Evolutionary conservation across 345 rosid genomes (phyloP).

Genomic region (Turnera subulata): DNA sequence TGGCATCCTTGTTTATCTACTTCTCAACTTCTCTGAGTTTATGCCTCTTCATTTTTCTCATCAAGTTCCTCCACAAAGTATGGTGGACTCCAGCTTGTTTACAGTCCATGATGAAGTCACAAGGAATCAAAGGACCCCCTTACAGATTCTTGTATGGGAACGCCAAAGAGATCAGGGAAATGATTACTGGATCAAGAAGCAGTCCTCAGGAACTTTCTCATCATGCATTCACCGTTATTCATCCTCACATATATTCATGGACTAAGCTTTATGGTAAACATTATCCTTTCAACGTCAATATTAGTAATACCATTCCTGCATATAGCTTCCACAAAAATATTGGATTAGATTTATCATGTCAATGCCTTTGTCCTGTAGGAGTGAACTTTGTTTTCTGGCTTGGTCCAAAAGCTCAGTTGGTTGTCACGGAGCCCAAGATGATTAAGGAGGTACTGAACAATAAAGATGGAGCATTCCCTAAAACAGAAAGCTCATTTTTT

Average conservation of each 20-base stretch:
- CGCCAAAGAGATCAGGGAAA: constrained; percentile 9
- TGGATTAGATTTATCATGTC: constrained; percentile 18
- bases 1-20: neutral
- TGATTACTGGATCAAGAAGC: neutral
- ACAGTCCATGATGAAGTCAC: constrained; percentile 7
- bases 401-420: constrained; percentile 29
- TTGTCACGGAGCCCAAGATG: constrained; percentile 31
- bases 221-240: neutral
- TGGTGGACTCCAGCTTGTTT: constrained; percentile 8
- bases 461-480: constrained; percentile 17
- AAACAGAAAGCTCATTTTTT: neutral
- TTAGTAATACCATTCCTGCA: neutral
- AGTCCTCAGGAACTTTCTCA: constrained; percentile 7
- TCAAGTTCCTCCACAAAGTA: constrained; percentile 5
- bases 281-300: neutral
- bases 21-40: neutral
- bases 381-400: constrained; percentile 32
- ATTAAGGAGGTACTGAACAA: constrained; percentile 33
- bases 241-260: constrained; percentile 17
- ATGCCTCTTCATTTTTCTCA: neutral
- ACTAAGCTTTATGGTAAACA: constrained; percentile 8
- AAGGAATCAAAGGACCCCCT: constrained; percentile 16
- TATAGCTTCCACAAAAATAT: too few species aligned
- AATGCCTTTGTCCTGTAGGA: constrained; percentile 12
- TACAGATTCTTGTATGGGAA: constrained; percentile 12